phyloP scores from a whole-genome alignment of 140 eudicot species.

The Erigeron philadelphicus region DNA sequence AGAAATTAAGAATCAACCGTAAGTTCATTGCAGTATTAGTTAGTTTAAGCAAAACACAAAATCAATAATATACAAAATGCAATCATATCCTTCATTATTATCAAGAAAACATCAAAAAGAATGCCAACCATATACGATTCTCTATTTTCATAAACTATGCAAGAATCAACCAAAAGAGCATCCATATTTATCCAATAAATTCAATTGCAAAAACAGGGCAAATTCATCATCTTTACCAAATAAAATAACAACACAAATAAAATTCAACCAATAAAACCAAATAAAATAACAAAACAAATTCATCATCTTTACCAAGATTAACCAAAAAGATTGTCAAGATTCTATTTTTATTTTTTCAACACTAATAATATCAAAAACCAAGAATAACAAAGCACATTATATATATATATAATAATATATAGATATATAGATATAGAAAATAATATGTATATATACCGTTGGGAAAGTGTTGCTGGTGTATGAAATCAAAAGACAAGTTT shows the following conservation, averaged over 20 bases:
- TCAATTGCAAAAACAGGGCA: conserved; percentile 4
- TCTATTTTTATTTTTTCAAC: too few relatives aligned
- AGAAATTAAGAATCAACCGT: conserved; percentile 10
- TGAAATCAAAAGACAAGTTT: conserved; percentile 79
- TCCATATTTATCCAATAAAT: conserved; percentile 1
- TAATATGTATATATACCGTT: conserved; percentile 37
- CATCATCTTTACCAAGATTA: not conserved
- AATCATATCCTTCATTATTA: conserved; percentile 10
- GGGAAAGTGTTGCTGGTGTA: conserved; percentile 95
- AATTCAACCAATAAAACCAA: too few relatives aligned
- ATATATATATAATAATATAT: not conserved
- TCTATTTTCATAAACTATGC: not conserved
- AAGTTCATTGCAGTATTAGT: not conserved
- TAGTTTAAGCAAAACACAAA: too few relatives aligned
- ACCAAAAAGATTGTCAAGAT: not conserved
- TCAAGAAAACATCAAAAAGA: conserved; percentile 3
- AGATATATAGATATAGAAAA: not conserved
- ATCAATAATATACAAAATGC: not conserved
- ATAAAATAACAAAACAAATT: not conserved
- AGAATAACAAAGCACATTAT: not conserved
- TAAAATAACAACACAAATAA: not conserved
- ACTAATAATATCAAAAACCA: not conserved
- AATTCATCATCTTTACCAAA: conserved; percentile 25
- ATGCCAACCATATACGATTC: conserved; percentile 8
- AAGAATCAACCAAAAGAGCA: not conserved